Evolutionary conservation across 2,329 filamentous ascomycete species (phyloP), one percentile per base, ranked within the genome.

Genomic region (Alternaria rosae): DNA sequence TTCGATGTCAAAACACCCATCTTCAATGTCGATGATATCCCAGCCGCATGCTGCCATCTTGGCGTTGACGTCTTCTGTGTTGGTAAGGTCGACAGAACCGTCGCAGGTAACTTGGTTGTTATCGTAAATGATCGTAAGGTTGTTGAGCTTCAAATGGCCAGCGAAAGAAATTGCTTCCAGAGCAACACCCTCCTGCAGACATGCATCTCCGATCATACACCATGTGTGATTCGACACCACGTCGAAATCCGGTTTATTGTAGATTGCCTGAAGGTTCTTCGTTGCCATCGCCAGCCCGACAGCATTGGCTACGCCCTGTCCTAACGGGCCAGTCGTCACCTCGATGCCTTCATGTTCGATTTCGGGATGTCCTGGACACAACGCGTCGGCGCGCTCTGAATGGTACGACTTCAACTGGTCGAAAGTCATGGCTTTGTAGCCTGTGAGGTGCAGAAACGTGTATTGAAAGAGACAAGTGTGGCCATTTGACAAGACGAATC

Each of bases 21-120:
- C 83, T 8, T 80, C 70, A 1, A 88, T 76, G 20, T 87, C 84
- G 7, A 87, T 78, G 1, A 88, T 85, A 20, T 87, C 69, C 85
- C 85, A 88, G 4, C 85, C 85, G 32, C 80, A 84, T 7, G 86
- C 85, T 6, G 81, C 76, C 85, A 88, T 87, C 75, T 88, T 88
- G 7, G 80, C 74, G 58, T 88, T 87, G 67, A 87, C 78, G 47
- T 88, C 85, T 66, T 88, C 72, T 5, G 82, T 85, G 62, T 86
- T 87, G 3, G 82, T 82, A 43, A 83, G 77, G 70, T 87, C 85
- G 3, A 87, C 82, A 3, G 81, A 82, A 1, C 87, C 86, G 59
- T 88, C 86, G 67, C 86, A 88, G 6, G 86, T 88, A 50, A 88
- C 79, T 67, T 86, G 84, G 71, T 88, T 88, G 74, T 89, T 88